Percentiles rank a stretch among this genome's conserved stretches.
Evolutionary conservation across 805 yeast species (phyloP).

Genomic region (Kazachstania psychrophila): DNA sequence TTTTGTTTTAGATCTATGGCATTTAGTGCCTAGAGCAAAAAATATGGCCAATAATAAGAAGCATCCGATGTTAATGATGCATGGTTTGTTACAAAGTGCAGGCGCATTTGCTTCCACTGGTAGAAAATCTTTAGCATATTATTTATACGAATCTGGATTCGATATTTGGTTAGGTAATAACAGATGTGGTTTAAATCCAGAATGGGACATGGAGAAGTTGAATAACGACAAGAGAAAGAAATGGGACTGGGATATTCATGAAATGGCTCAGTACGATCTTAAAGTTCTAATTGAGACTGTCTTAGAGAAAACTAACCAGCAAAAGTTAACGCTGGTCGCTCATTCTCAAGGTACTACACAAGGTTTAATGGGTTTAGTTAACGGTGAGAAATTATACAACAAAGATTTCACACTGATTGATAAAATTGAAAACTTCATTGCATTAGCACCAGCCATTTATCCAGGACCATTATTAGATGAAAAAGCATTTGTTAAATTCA

Average conservation of each 20-base stretch:
- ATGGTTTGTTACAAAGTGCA: conserved; percentile 80
- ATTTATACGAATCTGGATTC: conserved; percentile 45
- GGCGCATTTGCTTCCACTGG: conserved; percentile 86
- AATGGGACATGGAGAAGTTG: conserved; percentile 37
- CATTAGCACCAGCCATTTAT: conserved; percentile 85
- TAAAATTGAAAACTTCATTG: conserved; percentile 58
- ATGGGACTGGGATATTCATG: conserved; percentile 94
- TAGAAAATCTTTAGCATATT: conserved; percentile 60
- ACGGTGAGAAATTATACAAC: conserved; percentile 27
- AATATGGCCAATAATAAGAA: conserved; percentile 18
- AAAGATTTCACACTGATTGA: conserved; percentile 34
- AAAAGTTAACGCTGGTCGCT: conserved; percentile 54
- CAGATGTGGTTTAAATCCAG: conserved; percentile 74
- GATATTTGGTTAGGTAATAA: conserved; percentile 93
- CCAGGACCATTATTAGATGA: conserved; percentile 70
- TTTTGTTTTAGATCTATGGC: conserved; percentile 55
- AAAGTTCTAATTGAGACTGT: conserved; percentile 64
- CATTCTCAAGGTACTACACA: conserved; percentile 96
- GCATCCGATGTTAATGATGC: conserved; percentile 67
- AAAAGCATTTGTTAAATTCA: conserved; percentile 50
- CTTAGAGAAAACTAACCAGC: conserved; percentile 30
- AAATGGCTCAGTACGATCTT: conserved; percentile 70
- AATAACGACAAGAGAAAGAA: conserved; percentile 32
- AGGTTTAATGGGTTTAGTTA: conserved; percentile 57
- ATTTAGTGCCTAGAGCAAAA: conserved; percentile 26